Percentiles rank a stretch among this genome's conserved stretches.
Conservation (phyloP, 1,284 basidiomycete genomes). For the Puccinia hordei region DNA sequence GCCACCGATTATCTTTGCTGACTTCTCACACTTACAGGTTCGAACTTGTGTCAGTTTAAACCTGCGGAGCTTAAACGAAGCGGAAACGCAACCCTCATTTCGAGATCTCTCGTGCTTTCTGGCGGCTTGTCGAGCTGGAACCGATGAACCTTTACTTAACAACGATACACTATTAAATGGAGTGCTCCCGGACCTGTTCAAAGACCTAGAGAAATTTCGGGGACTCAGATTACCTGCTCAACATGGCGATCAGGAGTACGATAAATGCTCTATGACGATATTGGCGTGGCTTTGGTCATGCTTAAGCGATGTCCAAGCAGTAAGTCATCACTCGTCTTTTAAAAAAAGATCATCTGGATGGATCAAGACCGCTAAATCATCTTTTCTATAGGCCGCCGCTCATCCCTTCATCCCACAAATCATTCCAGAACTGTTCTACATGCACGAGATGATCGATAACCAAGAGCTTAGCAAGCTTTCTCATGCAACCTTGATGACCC, state of each 20-base stretch:
- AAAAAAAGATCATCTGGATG: background rate
- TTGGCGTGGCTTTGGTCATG: slow-evolving; percentile 76
- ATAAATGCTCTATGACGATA: slow-evolving; percentile 78
- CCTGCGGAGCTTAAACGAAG: slow-evolving; percentile 59
- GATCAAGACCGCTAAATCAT: background rate
- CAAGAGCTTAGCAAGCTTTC: slow-evolving; percentile 61
- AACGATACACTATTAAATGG: slow-evolving; percentile 65
- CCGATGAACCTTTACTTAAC: slow-evolving; percentile 63
- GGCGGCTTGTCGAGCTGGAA: slow-evolving; percentile 63
- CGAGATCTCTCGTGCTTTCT: slow-evolving; percentile 70
- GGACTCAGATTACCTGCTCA: slow-evolving; percentile 59
- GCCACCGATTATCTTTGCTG: slow-evolving; percentile 38
- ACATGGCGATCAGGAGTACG: slow-evolving; percentile 71
- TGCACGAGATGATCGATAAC: slow-evolving; percentile 61
- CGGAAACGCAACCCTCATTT: slow-evolving; percentile 70
- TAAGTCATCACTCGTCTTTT: background rate
- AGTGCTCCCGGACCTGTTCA: slow-evolving; percentile 64
- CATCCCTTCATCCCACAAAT: slow-evolving; percentile 57
- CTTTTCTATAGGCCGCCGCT: slow-evolving; percentile 50
- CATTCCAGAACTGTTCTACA: slow-evolving; percentile 60
- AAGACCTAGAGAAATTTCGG: slow-evolving; percentile 57
- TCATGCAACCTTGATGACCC: slow-evolving; percentile 60
- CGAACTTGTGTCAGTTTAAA: slow-evolving; percentile 60
- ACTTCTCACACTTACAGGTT: slow-evolving; percentile 59
- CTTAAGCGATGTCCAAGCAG: slow-evolving; percentile 55